A percentile compares a stretch with the other conserved stretches of the same genome.
Conservation (phyloP, 768 basidiomycete genomes). For the Russula emetica region DNA sequence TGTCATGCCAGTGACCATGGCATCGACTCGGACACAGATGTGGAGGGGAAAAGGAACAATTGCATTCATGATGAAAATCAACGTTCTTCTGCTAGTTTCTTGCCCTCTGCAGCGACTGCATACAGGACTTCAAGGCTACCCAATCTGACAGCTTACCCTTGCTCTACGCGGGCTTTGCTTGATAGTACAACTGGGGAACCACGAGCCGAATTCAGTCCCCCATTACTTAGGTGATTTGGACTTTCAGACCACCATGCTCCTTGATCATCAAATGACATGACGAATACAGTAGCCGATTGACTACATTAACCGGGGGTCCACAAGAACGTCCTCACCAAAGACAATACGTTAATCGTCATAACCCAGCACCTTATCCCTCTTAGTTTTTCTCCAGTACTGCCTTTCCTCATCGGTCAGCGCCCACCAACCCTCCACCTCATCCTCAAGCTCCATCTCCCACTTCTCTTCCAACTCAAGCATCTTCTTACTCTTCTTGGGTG, state of each 20-base stretch:
- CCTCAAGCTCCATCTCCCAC: conserved; percentile 76
- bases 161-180: not conserved
- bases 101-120: too few relatives aligned
- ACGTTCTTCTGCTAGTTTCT: too few relatives aligned
- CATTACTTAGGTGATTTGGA: not conserved
- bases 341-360: conserved; percentile 31
- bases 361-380: conserved; percentile 60
- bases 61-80: too few relatives aligned
- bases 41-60: too few relatives aligned
- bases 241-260: not conserved
- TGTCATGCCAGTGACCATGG: too few relatives aligned
- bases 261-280: not conserved
- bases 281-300: not conserved
- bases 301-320: not conserved
- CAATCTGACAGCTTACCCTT: not conserved
- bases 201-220: not conserved
- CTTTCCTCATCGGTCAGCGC: conserved; percentile 36
- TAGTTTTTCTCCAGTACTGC: conserved; percentile 48
- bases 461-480: conserved; percentile 69
- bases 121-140: not conserved
- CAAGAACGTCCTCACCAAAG: not conserved
- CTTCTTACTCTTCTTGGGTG: conserved; percentile 76
- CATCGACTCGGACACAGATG: too few relatives aligned
- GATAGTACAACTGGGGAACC: not conserved
- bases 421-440: conserved; percentile 62